Evolutionary conservation across 2,329 filamentous ascomycete species (phyloP), one percentile per base, ranked within the genome.

Genomic region (Helotiales sp.): DNA sequence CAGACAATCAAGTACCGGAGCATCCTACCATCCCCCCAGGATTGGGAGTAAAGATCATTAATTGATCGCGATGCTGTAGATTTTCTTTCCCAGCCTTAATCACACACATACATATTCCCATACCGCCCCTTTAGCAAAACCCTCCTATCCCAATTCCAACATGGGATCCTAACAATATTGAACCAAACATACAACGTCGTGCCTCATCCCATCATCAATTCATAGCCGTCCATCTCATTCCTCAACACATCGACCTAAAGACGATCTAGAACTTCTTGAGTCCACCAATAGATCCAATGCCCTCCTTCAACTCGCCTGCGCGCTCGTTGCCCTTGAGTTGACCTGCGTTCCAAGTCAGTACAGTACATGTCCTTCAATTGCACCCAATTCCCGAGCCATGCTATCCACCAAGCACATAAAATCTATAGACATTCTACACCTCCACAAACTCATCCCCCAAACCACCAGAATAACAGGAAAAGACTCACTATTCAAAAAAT

Each of bases 291-390:
- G 55, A 55, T 27, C 66, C 65, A 34, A 67, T 19, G 3, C 61
- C 59, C n/a, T 63, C 54, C n/a, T 53, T 36, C 27, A 74, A 64
- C 5, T 72, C 67, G 2, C 62, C 58, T 29, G 73, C 74, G 50
- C 75, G 70, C 60, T 74, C 56, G 54, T 72, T 73, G 13, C 73
- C 74, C 53, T 71, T 70, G 27, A 75, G 68, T 49, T 74, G 67
- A 42, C 66, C 73, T 74, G 44, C 3, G 22, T 46, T 13, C 31
- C 10, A 22, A 30, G n/a, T 47, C 9, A 25, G 48, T 47, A 19
- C 9, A 25, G 48, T 47, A 46, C 25, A 19, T 38, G 2, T 51
- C 13, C 19, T 25, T 10, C 24, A 34, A 27, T n/a, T n/a, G n/a
- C n/a, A n/a, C n/a, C n/a, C n/a, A n/a, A n/a, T n/a, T n/a, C n/a